Evolutionary conservation across 371 early-diverging fungal species (phyloP).

Genomic region (Actinomortierella wolfii): DNA sequence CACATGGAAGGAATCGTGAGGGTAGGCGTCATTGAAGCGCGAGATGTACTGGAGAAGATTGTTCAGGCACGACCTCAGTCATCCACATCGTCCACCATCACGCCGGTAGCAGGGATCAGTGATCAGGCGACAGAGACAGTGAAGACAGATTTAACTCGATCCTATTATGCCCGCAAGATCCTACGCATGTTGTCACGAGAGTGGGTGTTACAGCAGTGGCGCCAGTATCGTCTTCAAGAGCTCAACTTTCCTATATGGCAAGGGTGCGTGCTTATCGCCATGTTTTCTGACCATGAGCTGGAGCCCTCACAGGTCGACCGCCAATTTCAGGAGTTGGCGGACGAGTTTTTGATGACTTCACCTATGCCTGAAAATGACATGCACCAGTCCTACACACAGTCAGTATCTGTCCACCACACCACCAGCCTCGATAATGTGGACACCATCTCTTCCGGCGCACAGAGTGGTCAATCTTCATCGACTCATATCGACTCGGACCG

Average conservation of each 20-base stretch:
- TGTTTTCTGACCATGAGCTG: slow-evolving; percentile 36
- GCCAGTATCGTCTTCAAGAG: slow-evolving; percentile 21
- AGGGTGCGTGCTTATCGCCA: slow-evolving; percentile 39
- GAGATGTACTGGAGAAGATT: slow-evolving; percentile 41
- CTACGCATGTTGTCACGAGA: slow-evolving; percentile 28
- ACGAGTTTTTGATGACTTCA: slow-evolving; percentile 28
- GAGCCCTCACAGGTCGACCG: slow-evolving; percentile 26
- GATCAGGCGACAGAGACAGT: slow-evolving; percentile 8
- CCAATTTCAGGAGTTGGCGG: slow-evolving; percentile 28
- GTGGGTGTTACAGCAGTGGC: slow-evolving; percentile 45
- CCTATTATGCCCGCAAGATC: slow-evolving; percentile 36
- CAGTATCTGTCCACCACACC: not conserved
- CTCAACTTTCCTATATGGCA: slow-evolving; percentile 43
- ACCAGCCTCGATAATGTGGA: not conserved
- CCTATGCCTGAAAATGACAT: slow-evolving; percentile 6
- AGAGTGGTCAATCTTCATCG: slow-evolving; percentile 3
- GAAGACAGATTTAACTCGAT: slow-evolving; percentile 22
- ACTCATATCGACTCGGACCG: not conserved
- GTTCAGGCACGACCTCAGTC: slow-evolving; percentile 7
- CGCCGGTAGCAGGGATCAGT: too few species aligned
- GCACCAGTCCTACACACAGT: not conserved
- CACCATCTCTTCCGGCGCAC: slow-evolving; percentile 3
- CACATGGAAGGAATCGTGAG: slow-evolving; percentile 43
- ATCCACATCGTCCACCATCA: too few species aligned
- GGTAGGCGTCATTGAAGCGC: slow-evolving; percentile 32